Conservation (phyloP, 768 basidiomycete species). For the Trametopsis cervina region DNA sequence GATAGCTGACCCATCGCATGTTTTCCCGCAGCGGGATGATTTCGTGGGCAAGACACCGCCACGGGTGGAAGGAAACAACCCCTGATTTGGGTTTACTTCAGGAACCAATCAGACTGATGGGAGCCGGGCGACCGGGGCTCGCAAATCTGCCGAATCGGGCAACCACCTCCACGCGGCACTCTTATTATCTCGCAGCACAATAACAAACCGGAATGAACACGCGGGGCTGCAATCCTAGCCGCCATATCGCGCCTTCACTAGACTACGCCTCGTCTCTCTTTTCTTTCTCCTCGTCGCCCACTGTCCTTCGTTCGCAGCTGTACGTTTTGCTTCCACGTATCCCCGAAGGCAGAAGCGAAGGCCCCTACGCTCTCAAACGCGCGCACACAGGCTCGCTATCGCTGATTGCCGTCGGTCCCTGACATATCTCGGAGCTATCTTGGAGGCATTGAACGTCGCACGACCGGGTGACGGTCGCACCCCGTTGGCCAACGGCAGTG, state of each 20-base stretch:
- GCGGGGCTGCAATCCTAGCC: too few species aligned
- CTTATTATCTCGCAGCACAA: constrained; percentile 12
- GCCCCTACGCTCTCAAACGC: not conserved
- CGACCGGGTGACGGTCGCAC: too few species aligned
- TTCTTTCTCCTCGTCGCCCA: not conserved
- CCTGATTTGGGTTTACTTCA: too few species aligned
- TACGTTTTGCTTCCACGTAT: not conserved
- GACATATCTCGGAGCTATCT: not conserved
- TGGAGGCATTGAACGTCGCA: not conserved
- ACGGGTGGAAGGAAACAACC: too few species aligned
- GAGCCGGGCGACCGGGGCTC: constrained; percentile 6
- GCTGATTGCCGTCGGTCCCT: not conserved
- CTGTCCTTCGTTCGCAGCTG: not conserved
- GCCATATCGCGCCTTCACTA: not conserved
- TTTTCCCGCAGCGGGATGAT: too few species aligned
- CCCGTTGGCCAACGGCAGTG: not conserved
- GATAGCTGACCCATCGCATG: too few species aligned
- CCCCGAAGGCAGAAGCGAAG: not conserved
- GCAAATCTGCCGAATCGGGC: not conserved
- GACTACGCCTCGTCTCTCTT: not conserved
- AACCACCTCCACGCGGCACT: constrained; percentile 5
- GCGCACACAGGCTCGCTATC: not conserved
- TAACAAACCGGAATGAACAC: constrained; percentile 1
- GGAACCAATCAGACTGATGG: constrained; percentile 8
- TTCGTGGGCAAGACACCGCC: too few species aligned